Evolutionary conservation across 768 basidiomycete species (phyloP).

Genomic region (Gautieria morchelliformis): DNA sequence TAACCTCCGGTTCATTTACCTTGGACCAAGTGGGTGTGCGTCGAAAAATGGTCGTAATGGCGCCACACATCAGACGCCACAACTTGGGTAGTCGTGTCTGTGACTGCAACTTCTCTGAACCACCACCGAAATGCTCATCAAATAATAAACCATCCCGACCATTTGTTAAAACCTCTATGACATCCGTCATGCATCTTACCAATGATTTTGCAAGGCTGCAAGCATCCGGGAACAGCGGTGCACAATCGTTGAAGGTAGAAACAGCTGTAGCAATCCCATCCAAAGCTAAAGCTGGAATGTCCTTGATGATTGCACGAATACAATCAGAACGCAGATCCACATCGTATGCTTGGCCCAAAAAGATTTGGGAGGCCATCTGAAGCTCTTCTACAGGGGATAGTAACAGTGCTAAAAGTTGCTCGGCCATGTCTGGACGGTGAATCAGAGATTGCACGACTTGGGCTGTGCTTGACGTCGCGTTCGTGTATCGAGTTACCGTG

Average conservation of each 20-base stretch:
- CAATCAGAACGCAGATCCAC: slow-evolving; percentile 86
- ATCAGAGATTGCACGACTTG: slow-evolving; percentile 47
- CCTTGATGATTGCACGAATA: slow-evolving; percentile 66
- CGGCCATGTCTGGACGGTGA: slow-evolving; percentile 42
- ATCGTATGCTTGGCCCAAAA: slow-evolving; percentile 82
- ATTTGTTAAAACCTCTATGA: slow-evolving; percentile 80
- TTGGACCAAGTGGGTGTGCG: slow-evolving; percentile 76
- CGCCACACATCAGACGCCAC: slow-evolving; percentile 76
- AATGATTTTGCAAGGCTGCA: slow-evolving; percentile 83
- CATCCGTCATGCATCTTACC: slow-evolving; percentile 86
- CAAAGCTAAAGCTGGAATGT: slow-evolving; percentile 55
- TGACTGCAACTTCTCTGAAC: slow-evolving; percentile 36
- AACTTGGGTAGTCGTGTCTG: slow-evolving; percentile 50
- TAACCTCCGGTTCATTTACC: slow-evolving; percentile 69
- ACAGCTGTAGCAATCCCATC: slow-evolving; percentile 67
- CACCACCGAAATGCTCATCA: slow-evolving; percentile 38
- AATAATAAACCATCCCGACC: slow-evolving; percentile 63
- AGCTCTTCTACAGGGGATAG: slow-evolving; percentile 75
- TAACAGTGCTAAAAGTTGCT: slow-evolving; percentile 56
- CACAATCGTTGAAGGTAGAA: slow-evolving; percentile 51
- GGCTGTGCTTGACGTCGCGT: slow-evolving; percentile 41
- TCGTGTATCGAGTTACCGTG: slow-evolving; percentile 53
- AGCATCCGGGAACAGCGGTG: slow-evolving; percentile 66
- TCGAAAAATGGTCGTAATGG: slow-evolving; percentile 78
- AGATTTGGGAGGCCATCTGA: slow-evolving; percentile 62